Evolutionary conservation across 1,139 yeast genomes (phyloP), one percentile per base, ranked within the genome.

Genomic region (Suhomyces maxii): DNA sequence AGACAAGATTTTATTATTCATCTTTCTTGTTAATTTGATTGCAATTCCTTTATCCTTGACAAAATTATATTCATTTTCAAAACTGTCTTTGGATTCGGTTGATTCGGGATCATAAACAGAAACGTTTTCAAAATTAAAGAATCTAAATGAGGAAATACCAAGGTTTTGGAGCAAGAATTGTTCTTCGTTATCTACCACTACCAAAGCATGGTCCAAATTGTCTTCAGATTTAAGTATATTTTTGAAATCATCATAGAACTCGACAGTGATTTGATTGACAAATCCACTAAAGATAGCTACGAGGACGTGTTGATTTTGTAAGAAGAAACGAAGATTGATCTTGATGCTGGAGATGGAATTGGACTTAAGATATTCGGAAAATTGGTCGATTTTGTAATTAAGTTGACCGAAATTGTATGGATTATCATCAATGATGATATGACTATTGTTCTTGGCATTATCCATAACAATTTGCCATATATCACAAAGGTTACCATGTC

Each of bases 401-500:
- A 74, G 48, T 9, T 54, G 54, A 18, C 57, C 51, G 9, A 63
- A 53, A n/a, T 47, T 42, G 6, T 63, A 44, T 9, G 41, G 23
- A 10, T 51, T 50, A 34, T 55, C 56, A 33, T 64, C 56, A 13
- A 72, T 52, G 6, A 60, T 45, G 3, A 49, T 55, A 1, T 48
- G 40, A 1, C 53, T 51, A 12, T 47, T 40, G 7, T 37, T 50
- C 35, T 57, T 49, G 14, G 42, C 47, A 31, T 55, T 59, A 26
- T 50, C 43, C 49, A 73, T 53, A 18, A 68, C 64, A 11, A 74
- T 46, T 45, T 65, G 68, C 90, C 91, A 86, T 3, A 85, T 63
- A 63, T 85, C 95, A 55, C 81, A 76, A 46, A 85, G 64, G 53
- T 82, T 83, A 8, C 93, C 93, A 58, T 83, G 83, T 53, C 93